Conservation (phyloP, 148 eudicot genomes). For the Fagopyrum homotropicum region DNA sequence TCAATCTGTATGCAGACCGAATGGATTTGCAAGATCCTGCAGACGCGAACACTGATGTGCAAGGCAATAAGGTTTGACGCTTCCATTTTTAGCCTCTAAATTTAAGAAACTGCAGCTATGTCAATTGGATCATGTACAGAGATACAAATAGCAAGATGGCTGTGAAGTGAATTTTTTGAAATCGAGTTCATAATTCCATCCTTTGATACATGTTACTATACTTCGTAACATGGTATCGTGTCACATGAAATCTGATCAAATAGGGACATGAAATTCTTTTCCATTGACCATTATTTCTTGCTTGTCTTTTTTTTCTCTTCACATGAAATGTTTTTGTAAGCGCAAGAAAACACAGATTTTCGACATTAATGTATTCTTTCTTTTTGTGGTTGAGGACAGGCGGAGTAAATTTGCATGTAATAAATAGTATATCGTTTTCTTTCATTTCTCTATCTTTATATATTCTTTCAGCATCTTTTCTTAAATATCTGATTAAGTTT, state of each 20-base stretch:
- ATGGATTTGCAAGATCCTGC: conserved; percentile 6
- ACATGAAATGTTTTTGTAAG: neutral
- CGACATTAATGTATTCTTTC: neutral
- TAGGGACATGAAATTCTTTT: conserved; percentile 2
- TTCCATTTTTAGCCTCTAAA: neutral
- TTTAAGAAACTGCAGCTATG: conserved; percentile 5
- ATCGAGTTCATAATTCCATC: neutral
- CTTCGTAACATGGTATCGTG: neutral
- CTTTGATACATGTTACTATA: conserved; percentile 1
- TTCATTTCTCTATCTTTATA: neutral
- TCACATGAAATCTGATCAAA: neutral
- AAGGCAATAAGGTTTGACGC: conserved; percentile 1
- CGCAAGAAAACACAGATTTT: neutral
- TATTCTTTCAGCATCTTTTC: too few species aligned
- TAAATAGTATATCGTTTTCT: neutral
- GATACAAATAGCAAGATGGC: conserved; percentile 7
- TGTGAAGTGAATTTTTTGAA: neutral
- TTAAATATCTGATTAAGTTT: too few species aligned
- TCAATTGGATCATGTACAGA: conserved; percentile 17
- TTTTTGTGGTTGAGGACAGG: neutral
- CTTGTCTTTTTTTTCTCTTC: neutral
- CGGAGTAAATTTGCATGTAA: conserved; percentile 2
- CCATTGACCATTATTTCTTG: neutral
- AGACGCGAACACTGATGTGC: neutral
- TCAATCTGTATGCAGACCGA: neutral